Conservation (phyloP, 1,284 basidiomycete species). For the Chondrostereum purpureum region DNA sequence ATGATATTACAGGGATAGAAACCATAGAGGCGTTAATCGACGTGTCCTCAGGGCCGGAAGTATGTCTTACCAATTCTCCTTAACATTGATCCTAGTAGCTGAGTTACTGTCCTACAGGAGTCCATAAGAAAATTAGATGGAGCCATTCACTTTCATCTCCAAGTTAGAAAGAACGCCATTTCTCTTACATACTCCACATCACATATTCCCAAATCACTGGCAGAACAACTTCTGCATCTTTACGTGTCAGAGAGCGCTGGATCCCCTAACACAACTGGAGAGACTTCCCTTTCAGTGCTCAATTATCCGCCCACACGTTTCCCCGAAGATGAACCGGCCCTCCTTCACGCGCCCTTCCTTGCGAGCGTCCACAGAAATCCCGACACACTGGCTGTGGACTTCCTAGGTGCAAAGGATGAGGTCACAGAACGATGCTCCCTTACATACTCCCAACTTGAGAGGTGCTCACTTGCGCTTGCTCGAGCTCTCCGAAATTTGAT, state of each 20-base stretch:
- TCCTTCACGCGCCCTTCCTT: slow-evolving; percentile 10
- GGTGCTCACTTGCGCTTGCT: slow-evolving; percentile 4
- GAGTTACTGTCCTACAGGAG: no score
- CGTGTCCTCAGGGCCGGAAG: no score
- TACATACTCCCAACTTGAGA: slow-evolving; percentile 7
- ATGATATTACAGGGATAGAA: slow-evolving; percentile 2
- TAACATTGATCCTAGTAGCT: no score
- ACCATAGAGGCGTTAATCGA: slow-evolving; percentile 1
- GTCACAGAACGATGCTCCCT: slow-evolving; percentile 1
- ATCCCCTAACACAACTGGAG: neutral
- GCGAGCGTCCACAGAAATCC: neutral
- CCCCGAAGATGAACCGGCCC: neutral
- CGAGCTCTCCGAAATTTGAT: slow-evolving; percentile 1
- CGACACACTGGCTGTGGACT: slow-evolving; percentile 7
- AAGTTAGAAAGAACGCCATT: neutral
- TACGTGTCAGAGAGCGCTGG: slow-evolving; percentile 4
- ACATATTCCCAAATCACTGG: slow-evolving; percentile 6
- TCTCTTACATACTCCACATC: slow-evolving; percentile 3
- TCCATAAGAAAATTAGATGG: no score
- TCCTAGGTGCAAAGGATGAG: slow-evolving; percentile 2
- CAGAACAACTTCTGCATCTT: slow-evolving; percentile 1
- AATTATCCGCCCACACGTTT: slow-evolving; percentile 4
- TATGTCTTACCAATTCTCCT: no score
- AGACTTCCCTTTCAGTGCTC: slow-evolving; percentile 4
- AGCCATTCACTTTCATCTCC: slow-evolving; percentile 1